A percentile compares a stretch with the other conserved stretches of the same genome.
Evolutionary conservation across 208 protist genomes (phyloP).

Genomic region (Wallacemonas sp.): DNA sequence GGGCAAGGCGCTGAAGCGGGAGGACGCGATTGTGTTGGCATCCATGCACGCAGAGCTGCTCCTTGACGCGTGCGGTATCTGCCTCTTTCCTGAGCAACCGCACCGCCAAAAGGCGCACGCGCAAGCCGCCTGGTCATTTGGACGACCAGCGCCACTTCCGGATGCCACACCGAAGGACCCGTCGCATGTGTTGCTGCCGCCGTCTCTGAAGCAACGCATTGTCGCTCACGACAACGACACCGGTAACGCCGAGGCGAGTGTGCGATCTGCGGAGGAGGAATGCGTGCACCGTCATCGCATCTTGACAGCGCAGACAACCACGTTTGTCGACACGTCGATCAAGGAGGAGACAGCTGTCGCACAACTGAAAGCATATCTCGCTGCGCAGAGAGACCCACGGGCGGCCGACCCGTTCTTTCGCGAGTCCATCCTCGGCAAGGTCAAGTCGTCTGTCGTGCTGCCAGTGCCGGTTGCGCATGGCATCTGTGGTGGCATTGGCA

Average conservation of each 20-base stretch:
- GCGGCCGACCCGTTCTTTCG: slow-evolving; percentile 66
- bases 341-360: slow-evolving; percentile 45
- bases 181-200: slow-evolving; percentile 46
- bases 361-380: slow-evolving; percentile 51
- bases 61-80: slow-evolving; percentile 61
- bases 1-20: slow-evolving; percentile 62
- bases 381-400: slow-evolving; percentile 25
- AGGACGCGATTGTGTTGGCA: slow-evolving; percentile 63
- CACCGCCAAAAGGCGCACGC: slow-evolving; percentile 69
- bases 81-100: slow-evolving; percentile 63
- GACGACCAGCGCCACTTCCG: slow-evolving; percentile 68
- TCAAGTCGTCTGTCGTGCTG: slow-evolving; percentile 79
- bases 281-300: slow-evolving; percentile 58
- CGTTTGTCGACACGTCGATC: slow-evolving; percentile 61
- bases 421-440: slow-evolving; percentile 38
- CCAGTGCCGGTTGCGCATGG: slow-evolving; percentile 67
- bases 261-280: slow-evolving; percentile 61
- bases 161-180: slow-evolving; percentile 41
- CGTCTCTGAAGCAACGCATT: slow-evolving; percentile 59
- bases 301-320: slow-evolving; percentile 50
- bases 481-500: slow-evolving; percentile 81
- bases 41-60: slow-evolving; percentile 91
- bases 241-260: slow-evolving; percentile 13
- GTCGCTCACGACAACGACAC: neutral
- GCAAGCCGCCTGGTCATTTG: slow-evolving; percentile 72